A percentile compares a stretch with the other conserved stretches of the same genome.
These are phyloP conservation scores for Chlorociboria aeruginascens DNA, from an alignment of 495 filamentous ascomycete genomes.

Conservation along the genomic window DNA sequence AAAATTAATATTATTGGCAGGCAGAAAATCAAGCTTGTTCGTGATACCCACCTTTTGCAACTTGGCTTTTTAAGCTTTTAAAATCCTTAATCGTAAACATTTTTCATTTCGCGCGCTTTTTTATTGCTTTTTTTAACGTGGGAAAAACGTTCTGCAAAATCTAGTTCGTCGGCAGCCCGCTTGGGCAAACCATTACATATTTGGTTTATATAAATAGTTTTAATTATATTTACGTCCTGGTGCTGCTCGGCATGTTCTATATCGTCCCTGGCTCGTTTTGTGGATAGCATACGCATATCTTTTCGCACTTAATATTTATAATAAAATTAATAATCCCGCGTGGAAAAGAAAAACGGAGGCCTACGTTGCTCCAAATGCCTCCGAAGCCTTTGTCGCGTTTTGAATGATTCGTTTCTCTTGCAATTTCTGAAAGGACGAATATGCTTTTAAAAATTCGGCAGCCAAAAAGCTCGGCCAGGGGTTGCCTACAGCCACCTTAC, in stretches of 20 bases:
- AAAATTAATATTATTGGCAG: conserved; percentile 5
- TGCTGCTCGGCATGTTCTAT: conserved; percentile 16
- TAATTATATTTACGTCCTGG: conserved; percentile 6
- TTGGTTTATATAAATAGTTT: conserved; percentile 12
- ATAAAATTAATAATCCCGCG: conserved; percentile 11
- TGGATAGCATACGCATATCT: conserved; percentile 14
- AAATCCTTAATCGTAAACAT: neutral
- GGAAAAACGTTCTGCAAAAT: conserved; percentile 5
- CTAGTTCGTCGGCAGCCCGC: conserved; percentile 2
- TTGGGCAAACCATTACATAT: conserved; percentile 15
- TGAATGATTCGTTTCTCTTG: conserved; percentile 13
- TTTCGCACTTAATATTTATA: conserved; percentile 15
- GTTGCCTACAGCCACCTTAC: too few species aligned
- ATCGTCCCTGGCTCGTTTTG: conserved; percentile 12
- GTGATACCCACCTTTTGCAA: conserved; percentile 1
- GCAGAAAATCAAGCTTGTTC: conserved; percentile 7
- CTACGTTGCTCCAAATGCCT: conserved; percentile 16
- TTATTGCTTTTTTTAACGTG: conserved; percentile 3
- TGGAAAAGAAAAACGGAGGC: conserved; percentile 5
- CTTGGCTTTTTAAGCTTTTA: conserved; percentile 2
- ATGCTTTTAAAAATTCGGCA: neutral
- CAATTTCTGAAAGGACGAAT: conserved; percentile 11
- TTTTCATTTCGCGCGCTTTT: conserved; percentile 3
- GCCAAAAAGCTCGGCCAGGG: neutral
- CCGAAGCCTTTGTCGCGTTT: conserved; percentile 13